A percentile compares a stretch with the other conserved stretches of the same genome.
These are phyloP conservation scores for Stagonosporopsis rhizophila DNA, from an alignment of 2,329 filamentous ascomycete species.

Conservation along the genomic window DNA sequence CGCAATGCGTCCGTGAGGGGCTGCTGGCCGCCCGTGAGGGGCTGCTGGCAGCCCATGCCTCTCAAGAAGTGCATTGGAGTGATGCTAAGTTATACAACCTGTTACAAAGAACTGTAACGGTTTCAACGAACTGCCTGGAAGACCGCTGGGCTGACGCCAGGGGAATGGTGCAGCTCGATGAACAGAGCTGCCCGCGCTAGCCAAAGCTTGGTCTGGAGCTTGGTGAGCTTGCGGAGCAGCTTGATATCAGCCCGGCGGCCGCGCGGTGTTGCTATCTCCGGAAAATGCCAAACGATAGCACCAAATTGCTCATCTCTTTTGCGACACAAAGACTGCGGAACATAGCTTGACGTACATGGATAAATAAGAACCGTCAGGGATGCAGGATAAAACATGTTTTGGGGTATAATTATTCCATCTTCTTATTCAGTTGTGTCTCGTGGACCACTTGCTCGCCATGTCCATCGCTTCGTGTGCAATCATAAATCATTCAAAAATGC, in stretches of 20 bases:
- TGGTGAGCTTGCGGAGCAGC: slow-evolving; percentile 16
- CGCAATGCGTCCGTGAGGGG: background rate
- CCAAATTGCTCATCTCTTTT: background rate
- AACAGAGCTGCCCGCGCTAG: too few species aligned
- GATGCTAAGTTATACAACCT: background rate
- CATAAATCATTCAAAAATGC: slow-evolving; percentile 32
- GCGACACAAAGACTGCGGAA: background rate
- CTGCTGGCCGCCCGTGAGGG: background rate
- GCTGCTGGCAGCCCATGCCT: background rate
- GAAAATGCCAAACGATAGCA: background rate
- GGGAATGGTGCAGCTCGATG: too few species aligned
- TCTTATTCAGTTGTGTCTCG: slow-evolving; percentile 1
- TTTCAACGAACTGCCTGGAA: background rate
- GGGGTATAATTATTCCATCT: slow-evolving; percentile 15
- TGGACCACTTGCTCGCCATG: slow-evolving; percentile 8
- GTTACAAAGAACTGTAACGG: background rate
- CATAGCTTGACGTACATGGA: background rate
- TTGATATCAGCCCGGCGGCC: background rate
- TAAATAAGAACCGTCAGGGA: background rate
- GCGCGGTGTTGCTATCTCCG: background rate
- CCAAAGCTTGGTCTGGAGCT: slow-evolving; percentile 15
- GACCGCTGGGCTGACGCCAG: background rate
- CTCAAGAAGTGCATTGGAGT: background rate
- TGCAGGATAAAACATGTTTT: background rate
- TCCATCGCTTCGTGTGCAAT: slow-evolving; percentile 38